Conservation (phyloP, 192 early-diverging fungal genomes). For the Rhizophagus sp. region DNA sequence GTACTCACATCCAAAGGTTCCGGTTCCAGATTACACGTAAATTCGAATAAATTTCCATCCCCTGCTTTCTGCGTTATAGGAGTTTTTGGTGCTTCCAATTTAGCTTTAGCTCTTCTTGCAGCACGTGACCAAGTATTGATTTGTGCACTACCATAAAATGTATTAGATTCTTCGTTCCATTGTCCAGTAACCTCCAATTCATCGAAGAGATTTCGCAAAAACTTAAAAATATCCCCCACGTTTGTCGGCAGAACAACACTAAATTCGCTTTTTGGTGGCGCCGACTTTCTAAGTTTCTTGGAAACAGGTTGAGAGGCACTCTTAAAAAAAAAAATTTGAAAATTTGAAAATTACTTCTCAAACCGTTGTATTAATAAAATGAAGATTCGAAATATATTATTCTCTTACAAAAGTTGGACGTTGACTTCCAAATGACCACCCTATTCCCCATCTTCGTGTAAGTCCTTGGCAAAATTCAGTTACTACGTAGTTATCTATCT, state of each 20-base stretch:
- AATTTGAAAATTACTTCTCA: not conserved
- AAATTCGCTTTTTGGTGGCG: slow-evolving; percentile 31
- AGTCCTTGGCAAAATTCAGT: slow-evolving; percentile 58
- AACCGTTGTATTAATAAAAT: not conserved
- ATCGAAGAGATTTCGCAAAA: slow-evolving; percentile 21
- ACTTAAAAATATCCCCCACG: not conserved
- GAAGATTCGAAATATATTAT: not conserved
- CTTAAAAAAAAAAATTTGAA: not conserved
- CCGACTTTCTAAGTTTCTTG: slow-evolving; percentile 24
- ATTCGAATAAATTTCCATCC: slow-evolving; percentile 26
- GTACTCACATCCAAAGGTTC: not conserved
- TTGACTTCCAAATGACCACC: slow-evolving; percentile 54
- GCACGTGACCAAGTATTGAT: slow-evolving; percentile 41
- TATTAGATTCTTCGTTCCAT: not conserved
- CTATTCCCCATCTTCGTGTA: slow-evolving; percentile 57
- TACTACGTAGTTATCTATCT: slow-evolving; percentile 55
- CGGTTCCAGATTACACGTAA: slow-evolving; percentile 14
- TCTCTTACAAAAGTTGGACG: slow-evolving; percentile 37
- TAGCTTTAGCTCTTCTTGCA: slow-evolving; percentile 22
- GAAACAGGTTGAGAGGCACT: slow-evolving; percentile 13
- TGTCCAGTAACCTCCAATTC: slow-evolving; percentile 23
- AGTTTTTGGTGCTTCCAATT: slow-evolving; percentile 5
- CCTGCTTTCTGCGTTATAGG: not conserved
- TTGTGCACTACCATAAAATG: not conserved
- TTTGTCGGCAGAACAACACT: not conserved